Base-by-base conservation (phyloP, 2,329 filamentous ascomycete species). In the Aspergillus japonicus region DNA sequence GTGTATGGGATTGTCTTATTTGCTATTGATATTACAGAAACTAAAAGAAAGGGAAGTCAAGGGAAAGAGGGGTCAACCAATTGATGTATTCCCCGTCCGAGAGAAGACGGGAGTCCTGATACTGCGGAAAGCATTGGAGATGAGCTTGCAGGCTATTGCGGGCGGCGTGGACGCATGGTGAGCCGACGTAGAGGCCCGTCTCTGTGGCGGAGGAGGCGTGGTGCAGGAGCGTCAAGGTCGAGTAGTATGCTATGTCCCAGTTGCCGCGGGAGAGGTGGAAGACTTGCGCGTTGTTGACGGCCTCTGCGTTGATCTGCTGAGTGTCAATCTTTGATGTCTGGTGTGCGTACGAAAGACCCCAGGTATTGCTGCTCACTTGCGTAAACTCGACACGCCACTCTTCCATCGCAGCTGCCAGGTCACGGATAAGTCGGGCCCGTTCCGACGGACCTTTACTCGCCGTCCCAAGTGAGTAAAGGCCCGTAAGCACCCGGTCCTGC, bases 51-150 rank as follows among this genome's bases (percentile, higher is more conserved):
- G 3, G 21, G 21, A 23, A 23, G 3, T 3, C 21, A 23, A 23
- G 21, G 21, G 21, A 3, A 3, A 2, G 21, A n/a, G 21, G 23
- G 23, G 51, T 48, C 10, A n/a, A 57, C 55, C 55, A 57, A 47
- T 57, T 51, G 47, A 57, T 50, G 12, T 57, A 57, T n/a, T 57
- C 55, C 14, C 55, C 55, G 24, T 57, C 55, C 31, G 55, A 57
- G 19, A 57, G 55, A 26, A 57, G 48, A 4, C 44, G 29, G 2
- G 55, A 57, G 23, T 29, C 23, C 11, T 47, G 55, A 35, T 57
- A 57, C 19, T 47, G 55, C 2, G 55, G 55, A 5, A 57, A 57
- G 33, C 21, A 57, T n/a, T 50, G 16, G 19, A 57, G 33, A 47
- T 57, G 55, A 23, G 55, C 55, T 2, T 21, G 33, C 11, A 57